Percentiles rank a stretch among this genome's conserved stretches.
Conservation (phyloP, 2,329 filamentous ascomycete species). For the Clathrospora elynae region DNA sequence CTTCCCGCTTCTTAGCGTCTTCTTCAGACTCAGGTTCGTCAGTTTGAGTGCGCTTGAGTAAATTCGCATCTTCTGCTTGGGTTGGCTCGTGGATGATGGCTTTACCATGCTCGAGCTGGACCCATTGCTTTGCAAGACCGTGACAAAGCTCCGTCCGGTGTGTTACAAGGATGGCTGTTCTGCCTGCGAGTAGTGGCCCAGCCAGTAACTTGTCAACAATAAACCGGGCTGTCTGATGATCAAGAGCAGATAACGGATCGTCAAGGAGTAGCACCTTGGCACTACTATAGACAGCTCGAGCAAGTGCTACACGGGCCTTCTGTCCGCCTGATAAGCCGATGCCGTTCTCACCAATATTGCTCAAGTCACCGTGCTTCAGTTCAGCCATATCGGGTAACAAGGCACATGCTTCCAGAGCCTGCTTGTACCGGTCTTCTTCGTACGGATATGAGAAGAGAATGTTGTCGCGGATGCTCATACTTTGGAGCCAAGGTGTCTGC, state of each 20-base stretch:
- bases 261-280: conserved; percentile 62
- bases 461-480: conserved; percentile 71
- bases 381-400: conserved; percentile 65
- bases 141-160: conserved; percentile 73
- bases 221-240: conserved; percentile 67
- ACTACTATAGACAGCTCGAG: conserved; percentile 63
- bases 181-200: conserved; percentile 59
- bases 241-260: conserved; percentile 64
- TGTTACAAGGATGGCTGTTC: conserved; percentile 65
- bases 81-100: conserved; percentile 53
- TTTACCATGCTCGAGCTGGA: conserved; percentile 69
- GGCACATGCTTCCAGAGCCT: conserved; percentile 70
- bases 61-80: conserved; percentile 53
- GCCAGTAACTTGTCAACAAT: conserved; percentile 64
- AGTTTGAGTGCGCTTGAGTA: conserved; percentile 49
- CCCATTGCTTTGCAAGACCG: conserved; percentile 72
- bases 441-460: conserved; percentile 69
- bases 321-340: conserved; percentile 66
- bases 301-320: conserved; percentile 65
- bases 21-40: conserved; percentile 45
- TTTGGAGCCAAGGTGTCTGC: conserved; percentile 71
- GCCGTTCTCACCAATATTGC: conserved; percentile 65
- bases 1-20: conserved; percentile 43
- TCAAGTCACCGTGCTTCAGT: conserved; percentile 68
- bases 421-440: conserved; percentile 70